Base-by-base conservation (phyloP, 1,284 basidiomycete genomes). In the Cystobasidiaceae sp. region DNA sequence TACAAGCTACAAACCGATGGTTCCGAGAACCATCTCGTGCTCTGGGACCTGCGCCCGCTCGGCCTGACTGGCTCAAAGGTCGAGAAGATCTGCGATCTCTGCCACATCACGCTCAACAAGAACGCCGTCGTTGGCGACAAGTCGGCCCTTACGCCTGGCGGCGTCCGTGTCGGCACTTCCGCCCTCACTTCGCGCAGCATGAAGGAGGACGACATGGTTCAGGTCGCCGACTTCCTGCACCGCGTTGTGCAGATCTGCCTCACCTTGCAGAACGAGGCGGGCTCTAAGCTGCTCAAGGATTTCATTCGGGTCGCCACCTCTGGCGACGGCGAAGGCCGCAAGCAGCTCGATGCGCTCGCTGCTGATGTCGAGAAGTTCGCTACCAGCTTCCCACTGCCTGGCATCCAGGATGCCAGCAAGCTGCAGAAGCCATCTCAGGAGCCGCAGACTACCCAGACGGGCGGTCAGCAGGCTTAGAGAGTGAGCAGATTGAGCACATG, bases 1-100 rank as follows among this genome's bases (percentile, higher is more conserved):
- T 96, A 98, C 85, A 90, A 88, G 80, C 89, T 99, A 70, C 94
- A 97, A 81, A 98, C 94, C 33, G 87, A 86, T 67, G 96, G 96
- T 67, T 93, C 92, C 15, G 94, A 97, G 78, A 97, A 93, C 84
- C 96, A 99, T 80, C 86, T 98, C 69, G 87, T 97, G 67, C 88
- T 98, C 54, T 97, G 93, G 93, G 96, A 98, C 78, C 83, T 99
- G 69, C 86, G 96, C 58, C 96, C 96, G 27, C 83, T 97, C 71
- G 89, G 91, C 62, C 81, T 98, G 75, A 97, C 96, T 25, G 96
- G 96, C 67, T 90, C 87, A 82, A 98, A 98, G 82, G 86, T 99
- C 68, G 93, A 97, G 83, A 97, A 97, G 83, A 86, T 99, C 74
- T 96, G 93, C 77, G 96, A 98, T 78, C 82, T 96, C 61, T 86